Conservation (phyloP, 805 yeast species). For the Kodamaea jinghongensis region DNA sequence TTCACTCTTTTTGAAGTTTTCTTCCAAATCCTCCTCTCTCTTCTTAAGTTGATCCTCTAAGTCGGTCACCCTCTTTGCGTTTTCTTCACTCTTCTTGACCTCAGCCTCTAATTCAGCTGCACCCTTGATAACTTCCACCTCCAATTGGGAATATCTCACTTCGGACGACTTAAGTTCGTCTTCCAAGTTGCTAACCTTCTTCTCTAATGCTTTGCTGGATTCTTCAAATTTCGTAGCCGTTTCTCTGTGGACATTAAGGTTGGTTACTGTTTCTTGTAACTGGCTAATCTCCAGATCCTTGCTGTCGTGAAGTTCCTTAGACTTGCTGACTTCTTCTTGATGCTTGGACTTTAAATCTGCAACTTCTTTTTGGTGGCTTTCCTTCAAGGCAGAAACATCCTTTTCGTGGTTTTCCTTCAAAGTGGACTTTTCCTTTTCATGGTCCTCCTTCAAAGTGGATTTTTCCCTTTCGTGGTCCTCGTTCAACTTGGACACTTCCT, state of each 20-base stretch:
- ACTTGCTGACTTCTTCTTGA: too few relatives aligned
- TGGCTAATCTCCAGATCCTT: too few relatives aligned
- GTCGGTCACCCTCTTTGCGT: neutral
- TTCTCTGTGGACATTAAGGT: too few relatives aligned
- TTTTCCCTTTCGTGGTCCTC: slow-evolving; percentile 7
- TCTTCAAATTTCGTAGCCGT: slow-evolving; percentile 1
- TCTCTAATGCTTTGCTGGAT: neutral
- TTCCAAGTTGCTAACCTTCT: neutral
- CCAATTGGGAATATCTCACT: slow-evolving; percentile 1
- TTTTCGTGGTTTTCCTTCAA: neutral
- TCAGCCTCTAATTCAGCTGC: too few relatives aligned
- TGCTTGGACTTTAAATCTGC: too few relatives aligned
- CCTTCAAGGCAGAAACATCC: neutral
- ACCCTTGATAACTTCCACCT: too few relatives aligned
- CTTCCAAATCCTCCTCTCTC: neutral
- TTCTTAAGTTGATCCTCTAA: neutral
- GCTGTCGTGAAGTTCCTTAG: too few relatives aligned
- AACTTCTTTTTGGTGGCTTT: neutral
- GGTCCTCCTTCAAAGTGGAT: slow-evolving; percentile 1
- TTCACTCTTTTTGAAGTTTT: too few relatives aligned
- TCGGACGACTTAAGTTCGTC: neutral
- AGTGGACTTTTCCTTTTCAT: slow-evolving; percentile 1
- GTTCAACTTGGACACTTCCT: neutral
- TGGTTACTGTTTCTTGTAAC: too few relatives aligned
- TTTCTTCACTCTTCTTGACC: slow-evolving; percentile 2